These are phyloP conservation scores for Hyaloscypha bicolor DNA, from an alignment of 495 filamentous ascomycete species.

Conservation along the genomic window DNA sequence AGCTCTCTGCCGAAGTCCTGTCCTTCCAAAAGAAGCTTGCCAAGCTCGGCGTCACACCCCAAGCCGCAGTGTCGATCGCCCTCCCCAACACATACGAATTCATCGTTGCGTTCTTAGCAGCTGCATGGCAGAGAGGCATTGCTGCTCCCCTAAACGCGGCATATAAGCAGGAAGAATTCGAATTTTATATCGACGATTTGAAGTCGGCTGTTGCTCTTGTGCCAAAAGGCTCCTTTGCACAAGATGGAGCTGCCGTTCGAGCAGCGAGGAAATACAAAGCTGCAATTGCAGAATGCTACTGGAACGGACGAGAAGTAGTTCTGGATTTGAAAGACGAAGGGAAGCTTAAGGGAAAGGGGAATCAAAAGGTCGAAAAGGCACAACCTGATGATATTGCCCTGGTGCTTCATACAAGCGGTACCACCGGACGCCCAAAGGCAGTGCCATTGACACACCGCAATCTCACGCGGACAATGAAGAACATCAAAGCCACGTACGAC, in stretches of 20 bases:
- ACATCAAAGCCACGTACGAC: conserved; percentile 74
- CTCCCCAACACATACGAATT: conserved; percentile 81
- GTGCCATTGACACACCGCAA: conserved; percentile 80
- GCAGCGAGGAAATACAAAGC: conserved; percentile 75
- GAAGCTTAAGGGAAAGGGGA: conserved; percentile 57
- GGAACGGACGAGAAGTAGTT: conserved; percentile 66
- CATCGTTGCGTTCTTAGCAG: conserved; percentile 77
- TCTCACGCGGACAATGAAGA: conserved; percentile 76
- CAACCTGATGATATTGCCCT: conserved; percentile 68
- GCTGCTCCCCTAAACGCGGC: conserved; percentile 81
- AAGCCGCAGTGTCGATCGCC: conserved; percentile 72
- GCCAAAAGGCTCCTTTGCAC: conserved; percentile 63
- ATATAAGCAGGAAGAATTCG: conserved; percentile 85
- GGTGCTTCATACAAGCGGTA: conserved; percentile 66
- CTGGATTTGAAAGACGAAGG: conserved; percentile 74
- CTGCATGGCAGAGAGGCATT: conserved; percentile 74
- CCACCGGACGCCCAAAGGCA: conserved; percentile 82
- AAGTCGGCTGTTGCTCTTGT: conserved; percentile 74
- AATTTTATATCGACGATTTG: conserved; percentile 87
- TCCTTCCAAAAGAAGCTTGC: conserved; percentile 75
- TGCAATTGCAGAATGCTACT: conserved; percentile 80
- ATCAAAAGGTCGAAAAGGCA: conserved; percentile 53
- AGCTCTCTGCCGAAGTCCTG: conserved; percentile 61
- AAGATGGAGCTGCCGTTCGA: conserved; percentile 66
- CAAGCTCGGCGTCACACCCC: conserved; percentile 62